Percentiles rank a stretch among this genome's conserved stretches.
Conservation (phyloP, 169 alveolate species). For the Cyclospora cayetanensis region DNA sequence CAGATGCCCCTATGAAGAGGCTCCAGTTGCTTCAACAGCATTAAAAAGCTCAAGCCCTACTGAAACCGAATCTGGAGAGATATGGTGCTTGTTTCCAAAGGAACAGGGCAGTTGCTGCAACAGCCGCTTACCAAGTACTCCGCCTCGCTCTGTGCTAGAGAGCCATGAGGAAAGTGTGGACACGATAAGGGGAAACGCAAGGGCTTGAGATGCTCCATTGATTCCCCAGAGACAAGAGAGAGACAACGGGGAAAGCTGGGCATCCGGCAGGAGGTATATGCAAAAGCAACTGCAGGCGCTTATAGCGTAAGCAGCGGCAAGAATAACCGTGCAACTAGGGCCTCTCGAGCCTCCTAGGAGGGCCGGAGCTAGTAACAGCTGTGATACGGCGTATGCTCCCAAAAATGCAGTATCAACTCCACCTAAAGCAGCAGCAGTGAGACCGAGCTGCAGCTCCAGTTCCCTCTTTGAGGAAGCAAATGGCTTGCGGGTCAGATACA, state of each 20-base stretch:
- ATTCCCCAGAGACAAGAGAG: conserved; percentile 71
- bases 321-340: background rate
- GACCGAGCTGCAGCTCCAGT: conserved; percentile 70
- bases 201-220: conserved; percentile 77
- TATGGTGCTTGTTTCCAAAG: no score
- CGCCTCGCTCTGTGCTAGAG: conserved; percentile 22
- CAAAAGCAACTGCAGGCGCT: background rate
- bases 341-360: background rate
- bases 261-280: background rate
- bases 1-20: background rate
- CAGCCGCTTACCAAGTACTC: conserved; percentile 51
- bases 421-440: conserved; percentile 74
- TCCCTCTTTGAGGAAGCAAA: conserved; percentile 74
- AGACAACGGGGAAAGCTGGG: background rate
- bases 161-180: conserved; percentile 59
- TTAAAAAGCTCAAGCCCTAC: background rate
- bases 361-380: conserved; percentile 68
- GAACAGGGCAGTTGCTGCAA: conserved; percentile 55
- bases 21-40: background rate
- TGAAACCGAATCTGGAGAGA: background rate
- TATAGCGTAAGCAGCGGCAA: background rate
- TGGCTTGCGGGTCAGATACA: conserved; percentile 79
- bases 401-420: conserved; percentile 76
- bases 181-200: conserved; percentile 55
- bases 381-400: conserved; percentile 75